Evolutionary conservation across 345 rosid genomes (phyloP), one percentile per base, ranked within the genome.

Genomic region (Limnanthes douglasii): DNA sequence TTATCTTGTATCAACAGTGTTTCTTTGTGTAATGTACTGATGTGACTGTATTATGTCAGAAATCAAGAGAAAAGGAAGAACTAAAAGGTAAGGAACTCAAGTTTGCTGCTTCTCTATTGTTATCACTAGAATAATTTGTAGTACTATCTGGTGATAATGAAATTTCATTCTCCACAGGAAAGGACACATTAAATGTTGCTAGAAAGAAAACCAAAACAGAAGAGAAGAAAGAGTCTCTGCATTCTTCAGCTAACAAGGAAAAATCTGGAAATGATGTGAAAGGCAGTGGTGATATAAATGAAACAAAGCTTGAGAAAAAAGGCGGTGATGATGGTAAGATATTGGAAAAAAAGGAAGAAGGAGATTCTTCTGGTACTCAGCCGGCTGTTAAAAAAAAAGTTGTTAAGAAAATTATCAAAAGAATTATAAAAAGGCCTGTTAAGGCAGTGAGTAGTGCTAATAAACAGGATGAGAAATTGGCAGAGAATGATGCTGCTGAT

Each of bases 371-470:
- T 3, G 57, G 39, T 56, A 27, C 66, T 52, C 73, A 56, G 54
- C 28, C 52, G 11, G 48, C 66, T 26, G 66, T 53, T 31, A 48
- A 37, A 46, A 65, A 52, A 37, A 78, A 68, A 57, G 34, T 61
- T 20, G 84, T 72, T 52, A 90, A 70, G 66, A 88, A 79, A 72
- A 66, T 84, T 18, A 53, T 84, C 39, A 69, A 69, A 64, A 77
- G 82, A 64, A 63, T 90, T 51, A 85, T 90, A 21, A 90, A 77
- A 50, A 90, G 75, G 66, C 59, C 57, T 34, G 56, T 61, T 29
- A 55, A 41, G 10, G 50, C 53, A 11, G 69, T 50, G 23, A 58
- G 53, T 27, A 12, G 60, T 27, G 52, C 54, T 36, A 37, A 50
- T 53, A 68, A 58, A 36, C 66, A 55, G 43, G 59, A 50, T 41